A percentile compares a stretch with the other conserved stretches of the same genome.
Evolutionary conservation across 2,329 filamentous ascomycete species (phyloP).

Genomic region (Arthrinium phaeospermum): DNA sequence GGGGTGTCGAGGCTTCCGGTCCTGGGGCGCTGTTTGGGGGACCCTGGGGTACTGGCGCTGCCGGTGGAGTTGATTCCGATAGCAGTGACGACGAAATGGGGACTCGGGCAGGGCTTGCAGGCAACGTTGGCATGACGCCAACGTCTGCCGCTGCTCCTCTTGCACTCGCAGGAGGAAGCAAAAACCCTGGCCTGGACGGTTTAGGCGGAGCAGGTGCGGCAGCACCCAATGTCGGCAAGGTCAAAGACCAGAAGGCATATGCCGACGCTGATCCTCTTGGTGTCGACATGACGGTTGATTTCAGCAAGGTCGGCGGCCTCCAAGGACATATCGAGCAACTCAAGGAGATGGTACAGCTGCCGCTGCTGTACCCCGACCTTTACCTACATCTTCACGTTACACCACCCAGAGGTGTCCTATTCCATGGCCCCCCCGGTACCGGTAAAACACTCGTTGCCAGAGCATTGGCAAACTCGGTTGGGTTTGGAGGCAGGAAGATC

Average conservation of each 20-base stretch:
- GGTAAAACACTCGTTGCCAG: conserved; percentile 97
- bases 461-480: conserved; percentile 89
- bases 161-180: conserved; percentile 47
- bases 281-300: conserved; percentile 90
- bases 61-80: conserved; percentile 85
- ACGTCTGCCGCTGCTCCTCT: conserved; percentile 55
- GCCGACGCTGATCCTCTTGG: conserved; percentile 95
- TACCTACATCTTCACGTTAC: conserved; percentile 92
- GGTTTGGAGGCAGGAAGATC: conserved; percentile 88
- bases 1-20: conserved; percentile 71
- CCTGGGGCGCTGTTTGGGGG: conserved; percentile 74
- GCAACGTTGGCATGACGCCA: conserved; percentile 67
- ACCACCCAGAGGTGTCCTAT: conserved; percentile 91
- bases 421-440: conserved; percentile 95
- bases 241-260: conserved; percentile 90
- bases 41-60: conserved; percentile 71
- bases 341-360: conserved; percentile 98
- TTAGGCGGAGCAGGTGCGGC: conserved; percentile 53
- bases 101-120: conserved; percentile 63
- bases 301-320: conserved; percentile 91
- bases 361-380: conserved; percentile 91
- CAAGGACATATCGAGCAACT: conserved; percentile 94
- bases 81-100: conserved; percentile 93
- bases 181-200: conserved; percentile 46
- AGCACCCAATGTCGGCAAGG: conserved; percentile 81